phyloP scores from a whole-genome alignment of 2,329 filamentous ascomycete species.

The Chaetomium sp. region DNA sequence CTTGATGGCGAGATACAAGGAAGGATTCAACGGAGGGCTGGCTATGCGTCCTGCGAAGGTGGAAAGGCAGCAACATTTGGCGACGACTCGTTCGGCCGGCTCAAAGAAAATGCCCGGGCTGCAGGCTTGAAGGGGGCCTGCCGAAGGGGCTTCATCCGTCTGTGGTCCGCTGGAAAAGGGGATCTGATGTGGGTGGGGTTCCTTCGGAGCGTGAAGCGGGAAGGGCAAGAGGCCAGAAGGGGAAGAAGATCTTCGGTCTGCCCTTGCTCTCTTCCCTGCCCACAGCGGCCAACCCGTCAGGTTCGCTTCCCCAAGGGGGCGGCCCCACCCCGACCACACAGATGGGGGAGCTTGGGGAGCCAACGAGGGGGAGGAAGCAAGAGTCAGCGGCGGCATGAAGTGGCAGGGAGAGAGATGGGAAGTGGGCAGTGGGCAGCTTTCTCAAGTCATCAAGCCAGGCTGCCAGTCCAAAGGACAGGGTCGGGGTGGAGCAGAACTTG shows the following conservation, averaged over 20 bases:
- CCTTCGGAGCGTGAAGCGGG: constrained; percentile 4
- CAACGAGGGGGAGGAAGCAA: neutral
- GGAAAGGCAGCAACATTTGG: constrained; percentile 13
- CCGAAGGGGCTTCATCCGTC: constrained; percentile 3
- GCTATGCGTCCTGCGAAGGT: neutral
- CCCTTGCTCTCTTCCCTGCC: neutral
- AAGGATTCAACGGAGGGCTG: neutral
- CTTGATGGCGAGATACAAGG: neutral
- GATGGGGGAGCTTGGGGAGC: neutral
- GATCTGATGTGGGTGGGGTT: neutral
- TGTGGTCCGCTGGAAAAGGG: neutral
- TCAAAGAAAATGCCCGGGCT: neutral
- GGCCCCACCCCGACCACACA: neutral
- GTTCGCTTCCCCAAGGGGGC: neutral
- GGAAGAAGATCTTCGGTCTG: constrained; percentile 16
- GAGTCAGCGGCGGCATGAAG: too few species aligned
- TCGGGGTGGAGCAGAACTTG: neutral
- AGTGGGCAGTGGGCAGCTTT: too few species aligned
- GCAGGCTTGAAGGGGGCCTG: neutral
- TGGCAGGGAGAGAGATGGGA: too few species aligned
- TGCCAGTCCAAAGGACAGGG: too few species aligned
- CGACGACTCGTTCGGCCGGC: constrained; percentile 7
- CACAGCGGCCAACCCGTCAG: neutral
- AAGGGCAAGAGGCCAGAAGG: constrained; percentile 7
- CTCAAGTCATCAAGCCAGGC: too few species aligned